phyloP scores from a whole-genome alignment of 441 rosid species.

The Eutrema salsugineum region DNA sequence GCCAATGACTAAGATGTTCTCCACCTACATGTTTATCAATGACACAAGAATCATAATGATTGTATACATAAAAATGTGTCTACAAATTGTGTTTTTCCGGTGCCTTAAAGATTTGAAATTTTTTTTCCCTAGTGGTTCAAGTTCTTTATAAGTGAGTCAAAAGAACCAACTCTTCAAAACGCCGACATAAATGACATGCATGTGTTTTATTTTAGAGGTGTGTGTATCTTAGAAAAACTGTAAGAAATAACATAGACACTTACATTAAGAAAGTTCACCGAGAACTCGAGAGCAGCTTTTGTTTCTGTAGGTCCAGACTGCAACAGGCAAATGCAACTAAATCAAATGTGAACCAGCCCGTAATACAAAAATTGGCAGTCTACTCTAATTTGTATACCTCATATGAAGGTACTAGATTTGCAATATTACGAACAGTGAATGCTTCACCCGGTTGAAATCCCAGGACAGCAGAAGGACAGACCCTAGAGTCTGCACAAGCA shows the following conservation, averaged over 20 bases:
- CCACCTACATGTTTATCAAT: constrained; percentile 56
- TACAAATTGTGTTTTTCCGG: background rate
- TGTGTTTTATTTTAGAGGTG: background rate
- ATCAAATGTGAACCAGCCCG: background rate
- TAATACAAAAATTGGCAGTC: background rate
- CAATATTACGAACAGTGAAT: constrained; percentile 84
- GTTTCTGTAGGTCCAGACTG: constrained; percentile 91
- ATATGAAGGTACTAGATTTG: constrained; percentile 77
- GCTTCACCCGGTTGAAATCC: constrained; percentile 99
- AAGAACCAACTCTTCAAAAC: background rate
- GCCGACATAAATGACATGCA: background rate
- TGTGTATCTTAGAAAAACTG: background rate
- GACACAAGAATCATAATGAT: background rate
- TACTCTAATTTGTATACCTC: constrained; percentile 46
- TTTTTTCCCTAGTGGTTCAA: background rate
- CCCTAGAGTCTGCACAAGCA: constrained; percentile 98
- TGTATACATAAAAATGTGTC: background rate
- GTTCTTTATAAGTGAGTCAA: background rate
- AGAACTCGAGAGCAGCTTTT: constrained; percentile 90
- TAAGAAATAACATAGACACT: constrained; percentile 27
- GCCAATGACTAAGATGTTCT: constrained; percentile 80
- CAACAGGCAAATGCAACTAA: background rate
- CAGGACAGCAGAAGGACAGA: constrained; percentile 81
- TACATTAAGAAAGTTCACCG: constrained; percentile 75
- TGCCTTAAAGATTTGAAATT: background rate